These are phyloP conservation scores for Ceratocystis smalleyi DNA, from an alignment of 2,329 filamentous ascomycete genomes.

Conservation along the genomic window DNA sequence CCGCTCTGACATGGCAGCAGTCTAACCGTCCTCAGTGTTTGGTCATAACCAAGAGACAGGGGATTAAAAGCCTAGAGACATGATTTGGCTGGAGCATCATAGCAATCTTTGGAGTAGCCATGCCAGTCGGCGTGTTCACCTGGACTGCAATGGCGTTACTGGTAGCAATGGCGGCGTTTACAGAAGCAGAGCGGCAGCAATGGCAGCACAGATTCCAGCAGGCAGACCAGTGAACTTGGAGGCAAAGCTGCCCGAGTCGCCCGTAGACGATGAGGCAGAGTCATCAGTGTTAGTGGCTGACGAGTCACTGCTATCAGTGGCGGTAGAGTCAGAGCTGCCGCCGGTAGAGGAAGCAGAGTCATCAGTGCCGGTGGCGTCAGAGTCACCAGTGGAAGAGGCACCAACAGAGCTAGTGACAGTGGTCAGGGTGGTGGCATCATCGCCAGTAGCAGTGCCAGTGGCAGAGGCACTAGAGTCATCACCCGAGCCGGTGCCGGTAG, in stretches of 20 bases:
- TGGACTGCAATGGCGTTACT: neutral
- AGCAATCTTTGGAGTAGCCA: neutral
- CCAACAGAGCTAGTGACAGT: constrained; percentile 19
- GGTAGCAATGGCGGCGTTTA: constrained; percentile 23
- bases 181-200: constrained; percentile 34
- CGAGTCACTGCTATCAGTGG: constrained; percentile 13
- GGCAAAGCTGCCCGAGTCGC: constrained; percentile 20
- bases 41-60: constrained; percentile 5
- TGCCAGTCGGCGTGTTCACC: neutral
- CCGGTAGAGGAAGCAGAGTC: neutral
- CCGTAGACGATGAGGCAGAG: constrained; percentile 19
- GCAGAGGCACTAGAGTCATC: constrained; percentile 11
- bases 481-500: neutral
- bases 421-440: constrained; percentile 18
- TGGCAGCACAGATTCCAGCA: constrained; percentile 33
- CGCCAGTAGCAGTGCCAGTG: constrained; percentile 13
- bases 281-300: constrained; percentile 20
- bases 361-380: constrained; percentile 22
- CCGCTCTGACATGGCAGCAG: neutral
- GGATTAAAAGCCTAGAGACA: no score
- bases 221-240: constrained; percentile 31
- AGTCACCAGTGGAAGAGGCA: constrained; percentile 20
- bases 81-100: neutral
- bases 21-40: neutral
- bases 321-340: constrained; percentile 14